Evolutionary conservation across 2,329 filamentous ascomycete genomes (phyloP), one percentile per base, ranked within the genome.

Genomic region (Lachnellula arida): DNA sequence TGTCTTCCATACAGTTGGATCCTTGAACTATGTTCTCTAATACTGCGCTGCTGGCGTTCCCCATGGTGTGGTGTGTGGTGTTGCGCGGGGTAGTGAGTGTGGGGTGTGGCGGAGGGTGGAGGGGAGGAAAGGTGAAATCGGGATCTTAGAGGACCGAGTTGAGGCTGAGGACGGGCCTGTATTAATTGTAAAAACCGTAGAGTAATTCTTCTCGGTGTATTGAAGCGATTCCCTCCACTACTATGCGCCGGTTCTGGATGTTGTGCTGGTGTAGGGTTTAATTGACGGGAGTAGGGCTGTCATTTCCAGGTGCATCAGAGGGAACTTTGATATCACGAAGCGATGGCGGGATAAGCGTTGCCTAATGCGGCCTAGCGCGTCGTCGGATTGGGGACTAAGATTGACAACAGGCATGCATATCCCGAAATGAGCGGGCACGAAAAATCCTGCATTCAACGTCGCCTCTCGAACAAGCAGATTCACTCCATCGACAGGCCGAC

Each of bases 21-120:
- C 88, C 91, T 70, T 95, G 89, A 72, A 97, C 92, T 69, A 99
- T 97, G 76, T 88, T 94, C 76, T 97, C 93, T 74, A 97, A 81
- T 72, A 97, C 87, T 65, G 81, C 76, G 71, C 84, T 87, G 65
- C 82, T 84, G 56, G 82, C 82, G 74, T 88, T 87, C 66, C 85
- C 85, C 85, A 88, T 88, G 63, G 65, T 74, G 69, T 88, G 63
- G 65, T 74, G 69, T 63, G 51, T 11, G 19, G 46, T 60, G 44
- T 52, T 48, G 49, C 28, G 39, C 54, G 54, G 54, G 44, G 57
- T 57, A 46, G 51, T 56, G 57, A 52, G 54, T 12, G 19, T 5
- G 23, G 39, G 46, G 51, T 43, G 55, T 28, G 48, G 55, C 32
- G 50, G 52, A 53, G 51, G 17, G 46, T 28, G 50, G 23, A 25